Conservation (phyloP, 208 protist species). For the Leishmania major region DNA sequence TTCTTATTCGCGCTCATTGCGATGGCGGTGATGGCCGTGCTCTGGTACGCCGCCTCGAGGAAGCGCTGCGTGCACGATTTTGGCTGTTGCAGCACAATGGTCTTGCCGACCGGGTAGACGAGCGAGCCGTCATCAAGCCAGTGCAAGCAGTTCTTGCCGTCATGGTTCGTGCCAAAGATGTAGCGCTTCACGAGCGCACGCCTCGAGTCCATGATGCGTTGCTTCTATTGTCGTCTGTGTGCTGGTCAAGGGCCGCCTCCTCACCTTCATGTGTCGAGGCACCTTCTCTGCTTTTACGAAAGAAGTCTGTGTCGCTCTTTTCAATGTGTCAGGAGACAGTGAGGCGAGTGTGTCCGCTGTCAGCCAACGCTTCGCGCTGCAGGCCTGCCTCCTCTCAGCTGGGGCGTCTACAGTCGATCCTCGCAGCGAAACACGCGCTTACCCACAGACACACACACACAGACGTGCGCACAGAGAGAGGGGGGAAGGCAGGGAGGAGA, state of each 20-base stretch:
- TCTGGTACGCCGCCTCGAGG: constrained; percentile 68
- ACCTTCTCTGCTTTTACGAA: not conserved
- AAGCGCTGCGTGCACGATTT: constrained; percentile 84
- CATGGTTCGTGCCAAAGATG: constrained; percentile 75
- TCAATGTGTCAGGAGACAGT: not conserved
- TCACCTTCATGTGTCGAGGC: not conserved
- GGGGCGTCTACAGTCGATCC: not conserved
- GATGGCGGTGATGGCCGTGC: constrained; percentile 89
- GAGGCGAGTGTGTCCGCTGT: not conserved
- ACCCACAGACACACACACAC: not conserved
- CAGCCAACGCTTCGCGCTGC: not conserved
- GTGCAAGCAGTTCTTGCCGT: constrained; percentile 65
- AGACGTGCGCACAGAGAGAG: not conserved
- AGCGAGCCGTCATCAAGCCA: constrained; percentile 90
- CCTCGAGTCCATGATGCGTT: constrained; percentile 32
- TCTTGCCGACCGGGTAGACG: constrained; percentile 88
- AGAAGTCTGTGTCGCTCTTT: not conserved
- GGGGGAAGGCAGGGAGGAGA: not conserved
- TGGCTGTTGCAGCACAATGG: constrained; percentile 82
- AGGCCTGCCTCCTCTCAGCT: not conserved
- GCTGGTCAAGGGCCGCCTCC: not conserved
- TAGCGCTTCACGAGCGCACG: constrained; percentile 78
- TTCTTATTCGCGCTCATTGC: constrained; percentile 93
- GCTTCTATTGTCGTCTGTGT: not conserved
- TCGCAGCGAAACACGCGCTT: not conserved